Evolutionary conservation across 306 rosid genomes (phyloP).

Genomic region (Boehmeria nivea): DNA sequence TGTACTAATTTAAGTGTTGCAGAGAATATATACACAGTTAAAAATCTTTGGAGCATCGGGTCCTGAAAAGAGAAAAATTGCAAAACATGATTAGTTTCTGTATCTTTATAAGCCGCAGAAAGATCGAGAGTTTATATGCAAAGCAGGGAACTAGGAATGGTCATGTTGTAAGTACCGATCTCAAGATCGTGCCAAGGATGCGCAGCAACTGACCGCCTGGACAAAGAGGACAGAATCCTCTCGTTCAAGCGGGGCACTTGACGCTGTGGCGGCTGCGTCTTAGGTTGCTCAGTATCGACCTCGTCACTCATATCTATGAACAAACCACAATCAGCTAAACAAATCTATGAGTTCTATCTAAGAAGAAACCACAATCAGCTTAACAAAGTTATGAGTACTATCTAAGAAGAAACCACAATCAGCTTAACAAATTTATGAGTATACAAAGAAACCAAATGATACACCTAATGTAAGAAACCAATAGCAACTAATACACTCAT

Average conservation of each 20-base stretch:
- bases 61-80: conserved; percentile 43
- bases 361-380: too few relatives aligned
- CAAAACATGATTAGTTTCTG: conserved; percentile 20
- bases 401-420: too few relatives aligned
- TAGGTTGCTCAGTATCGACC: not conserved
- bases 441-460: too few relatives aligned
- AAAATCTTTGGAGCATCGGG: conserved; percentile 71
- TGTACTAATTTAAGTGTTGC: too few relatives aligned
- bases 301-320: conserved; percentile 47
- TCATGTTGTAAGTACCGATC: conserved; percentile 51
- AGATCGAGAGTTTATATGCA: not conserved
- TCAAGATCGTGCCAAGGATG: conserved; percentile 99
- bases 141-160: not conserved
- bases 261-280: conserved; percentile 3
- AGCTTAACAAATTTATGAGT: too few relatives aligned
- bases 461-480: too few relatives aligned
- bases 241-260: conserved; percentile 62
- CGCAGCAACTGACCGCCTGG: conserved; percentile 91
- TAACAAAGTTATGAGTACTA: too few relatives aligned
- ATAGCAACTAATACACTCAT: too few relatives aligned
- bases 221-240: conserved; percentile 86
- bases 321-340: not conserved
- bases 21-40: conserved; percentile 76
- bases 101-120: not conserved
- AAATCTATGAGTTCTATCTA: too few relatives aligned